Conservation (phyloP, 768 basidiomycete species). For the Amanita thiersii region DNA sequence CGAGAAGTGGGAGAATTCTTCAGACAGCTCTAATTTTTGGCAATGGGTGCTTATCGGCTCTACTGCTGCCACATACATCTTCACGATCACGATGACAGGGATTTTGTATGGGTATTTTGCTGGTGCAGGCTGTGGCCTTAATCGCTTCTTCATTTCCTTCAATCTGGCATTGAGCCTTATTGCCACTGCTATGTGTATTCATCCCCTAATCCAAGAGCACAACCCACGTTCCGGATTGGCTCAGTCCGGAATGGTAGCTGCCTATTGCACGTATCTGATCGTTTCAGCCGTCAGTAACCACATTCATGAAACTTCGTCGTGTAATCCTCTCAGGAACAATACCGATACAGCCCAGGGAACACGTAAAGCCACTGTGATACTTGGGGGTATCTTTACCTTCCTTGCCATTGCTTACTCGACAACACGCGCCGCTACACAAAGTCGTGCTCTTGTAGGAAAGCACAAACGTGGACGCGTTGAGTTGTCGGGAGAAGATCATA, state of each 20-base stretch:
- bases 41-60: slow-evolving; percentile 93
- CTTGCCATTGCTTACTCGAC: slow-evolving; percentile 98
- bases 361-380: slow-evolving; percentile 76
- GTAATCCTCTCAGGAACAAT: slow-evolving; percentile 80
- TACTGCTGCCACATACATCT: slow-evolving; percentile 82
- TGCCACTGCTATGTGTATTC: slow-evolving; percentile 75
- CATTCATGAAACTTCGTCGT: slow-evolving; percentile 58
- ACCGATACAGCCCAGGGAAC: slow-evolving; percentile 50
- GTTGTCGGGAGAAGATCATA: slow-evolving; percentile 42
- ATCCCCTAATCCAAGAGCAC: slow-evolving; percentile 81
- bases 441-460: slow-evolving; percentile 78
- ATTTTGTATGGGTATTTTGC: slow-evolving; percentile 92
- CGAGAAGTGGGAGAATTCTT: slow-evolving; percentile 86
- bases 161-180: slow-evolving; percentile 78
- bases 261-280: slow-evolving; percentile 93
- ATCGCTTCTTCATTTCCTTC: slow-evolving; percentile 96
- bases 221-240: slow-evolving; percentile 94
- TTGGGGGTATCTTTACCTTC: slow-evolving; percentile 96
- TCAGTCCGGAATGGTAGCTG: slow-evolving; percentile 95
- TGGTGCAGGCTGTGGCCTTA: slow-evolving; percentile 77
- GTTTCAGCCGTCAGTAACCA: slow-evolving; percentile 93
- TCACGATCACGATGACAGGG: slow-evolving; percentile 77
- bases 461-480: slow-evolving; percentile 58
- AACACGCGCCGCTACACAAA: slow-evolving; percentile 91
- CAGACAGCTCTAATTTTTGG: slow-evolving; percentile 76